phyloP scores from a whole-genome alignment of 1,139 yeast genomes.

The Saccharomyces pastorianus region DNA sequence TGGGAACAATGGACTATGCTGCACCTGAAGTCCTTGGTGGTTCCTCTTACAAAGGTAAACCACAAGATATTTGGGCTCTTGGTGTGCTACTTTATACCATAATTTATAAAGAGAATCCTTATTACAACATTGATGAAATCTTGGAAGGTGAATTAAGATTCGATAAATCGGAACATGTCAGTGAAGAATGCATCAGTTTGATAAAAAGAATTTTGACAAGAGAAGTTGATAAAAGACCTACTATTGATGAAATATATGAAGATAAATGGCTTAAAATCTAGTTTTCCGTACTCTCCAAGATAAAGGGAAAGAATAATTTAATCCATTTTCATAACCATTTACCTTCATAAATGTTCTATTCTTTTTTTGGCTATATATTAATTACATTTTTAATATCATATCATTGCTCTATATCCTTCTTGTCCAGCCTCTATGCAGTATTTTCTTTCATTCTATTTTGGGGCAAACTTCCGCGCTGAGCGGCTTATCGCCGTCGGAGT shows the following conservation, averaged over 20 bases:
- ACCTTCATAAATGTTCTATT: not conserved
- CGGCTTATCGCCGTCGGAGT: not conserved
- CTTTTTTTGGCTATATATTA: not conserved
- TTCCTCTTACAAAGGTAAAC: slow-evolving; percentile 81
- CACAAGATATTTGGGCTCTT: slow-evolving; percentile 95
- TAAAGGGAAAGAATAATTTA: not conserved
- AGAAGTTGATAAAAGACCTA: slow-evolving; percentile 59
- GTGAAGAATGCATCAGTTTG: slow-evolving; percentile 51
- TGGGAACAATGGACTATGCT: slow-evolving; percentile 94
- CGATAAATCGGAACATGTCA: slow-evolving; percentile 46
- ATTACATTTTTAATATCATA: not conserved
- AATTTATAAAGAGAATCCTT: slow-evolving; percentile 88
- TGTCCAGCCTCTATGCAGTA: not conserved
- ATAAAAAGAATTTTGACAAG: slow-evolving; percentile 60
- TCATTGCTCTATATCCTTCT: not conserved
- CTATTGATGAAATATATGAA: slow-evolving; percentile 57
- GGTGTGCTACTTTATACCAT: slow-evolving; percentile 85
- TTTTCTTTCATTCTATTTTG: not conserved
- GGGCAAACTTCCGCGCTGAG: not conserved
- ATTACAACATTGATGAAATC: slow-evolving; percentile 89
- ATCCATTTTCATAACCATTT: not conserved
- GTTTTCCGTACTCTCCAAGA: not conserved
- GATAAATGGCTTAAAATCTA: slow-evolving; percentile 55
- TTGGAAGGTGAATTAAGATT: slow-evolving; percentile 80
- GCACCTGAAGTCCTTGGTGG: slow-evolving; percentile 94